Evolutionary conservation across 1,284 basidiomycete species (phyloP), one percentile per base, ranked within the genome.

Genomic region (Moniliella sp.): DNA sequence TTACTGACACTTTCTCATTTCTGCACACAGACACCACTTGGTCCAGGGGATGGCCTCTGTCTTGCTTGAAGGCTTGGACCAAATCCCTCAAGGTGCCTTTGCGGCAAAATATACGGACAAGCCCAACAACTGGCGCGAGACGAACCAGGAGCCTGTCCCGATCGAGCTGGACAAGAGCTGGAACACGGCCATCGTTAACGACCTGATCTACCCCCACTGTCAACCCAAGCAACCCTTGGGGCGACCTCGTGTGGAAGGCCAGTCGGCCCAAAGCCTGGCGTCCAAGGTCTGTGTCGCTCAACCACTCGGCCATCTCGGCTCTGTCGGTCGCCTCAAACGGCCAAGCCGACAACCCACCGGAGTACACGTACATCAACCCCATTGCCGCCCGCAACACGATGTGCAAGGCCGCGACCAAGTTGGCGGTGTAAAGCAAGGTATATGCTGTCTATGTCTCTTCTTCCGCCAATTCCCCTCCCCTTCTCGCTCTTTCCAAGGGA

Each of bases 1-100:
- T n/a, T n/a, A n/a, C n/a, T n/a, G n/a, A n/a, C n/a, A n/a, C n/a
- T n/a, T n/a, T n/a, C n/a, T n/a, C n/a, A n/a, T n/a, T n/a, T n/a
- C n/a, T n/a, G 21, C n/a, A n/a, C 21, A 23, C 8, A 42, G 44
- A 26, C 42, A 46, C 27, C 45, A 46, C 23, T 35, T 32, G 23
- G 44, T 46, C 18, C 39, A 46, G 27, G 45, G 45, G 8, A 46
- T 46, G 45, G 40, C 40, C n/a, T 39, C 45, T 1, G 39, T 46
- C 1, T 26, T 46, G 4, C 42, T 46, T 11, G 45, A 46, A 23
- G 45, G 45, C n/a, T 33, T 46, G 13, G 45, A 46, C 12, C 41
- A 31, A 14, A 33, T 46, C 4, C 44, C 44, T 7, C 21, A n/a
- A 7, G 21, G 21, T 7, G n/a, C 21, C 8, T 23, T 23, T n/a